Base-by-base conservation (phyloP, 1,139 yeast genomes). In the Nakaseomyces delphensis region DNA sequence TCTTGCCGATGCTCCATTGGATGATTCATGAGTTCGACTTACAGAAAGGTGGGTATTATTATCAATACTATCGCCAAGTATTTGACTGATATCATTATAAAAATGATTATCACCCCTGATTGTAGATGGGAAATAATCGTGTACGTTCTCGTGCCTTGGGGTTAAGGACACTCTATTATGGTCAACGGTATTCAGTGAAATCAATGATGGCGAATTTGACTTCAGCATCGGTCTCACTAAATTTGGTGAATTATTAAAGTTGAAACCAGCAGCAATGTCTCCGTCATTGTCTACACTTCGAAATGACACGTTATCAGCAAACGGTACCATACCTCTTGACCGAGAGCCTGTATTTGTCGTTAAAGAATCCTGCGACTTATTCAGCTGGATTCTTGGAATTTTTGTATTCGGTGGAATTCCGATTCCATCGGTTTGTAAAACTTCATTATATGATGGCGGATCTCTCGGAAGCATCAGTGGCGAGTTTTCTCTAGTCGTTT, bases 401-500 rank as follows among this genome's bases (percentile, higher is more conserved):
- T 40, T 44, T 8, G 45, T 27, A 5, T 21, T 33, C 2, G 36
- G 15, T 18, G 18, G 18, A 10, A 40, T 36, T 30, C 46, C 53
- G 32, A 56, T 60, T 19, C 51, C 49, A 29, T 50, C 37, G 4
- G 25, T 33, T 20, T 33, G 45, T 38, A 61, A 38, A 18, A 55
- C 55, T 9, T 63, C 67, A 11, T 46, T 53, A 47, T 66, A 67
- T 2, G 61, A 44, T 9, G 70, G 71, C 6, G 71, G 71, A 24
- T 57, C 47, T 27, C 37, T 49, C 30, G 76, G 76, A 3, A 70
- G 19, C 10, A 32, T 38, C 10, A 28, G 20, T 11, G 39, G 33
- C 8, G 39, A 39, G 14, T 38, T 21, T 11, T 13, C 24, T 25
- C 37, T 25, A 3, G 39, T 30, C n/a, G 39, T 25, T 2, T 24